Percentiles rank a stretch among this genome's conserved stretches.
Evolutionary conservation across 2,329 filamentous ascomycete species (phyloP).

Genomic region (Ophiocordyceps unilateralis): DNA sequence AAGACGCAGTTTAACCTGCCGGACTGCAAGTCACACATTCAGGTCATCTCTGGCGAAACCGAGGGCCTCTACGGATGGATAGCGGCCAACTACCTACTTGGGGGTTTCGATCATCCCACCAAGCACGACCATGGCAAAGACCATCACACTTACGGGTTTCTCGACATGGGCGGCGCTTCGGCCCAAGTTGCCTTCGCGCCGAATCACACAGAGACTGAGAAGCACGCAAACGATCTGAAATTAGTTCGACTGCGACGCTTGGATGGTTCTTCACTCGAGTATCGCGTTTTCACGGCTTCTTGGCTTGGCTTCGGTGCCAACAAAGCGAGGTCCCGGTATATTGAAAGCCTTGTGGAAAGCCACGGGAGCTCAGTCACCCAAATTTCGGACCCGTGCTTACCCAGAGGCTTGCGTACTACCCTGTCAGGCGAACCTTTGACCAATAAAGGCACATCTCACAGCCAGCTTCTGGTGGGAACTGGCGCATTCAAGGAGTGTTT

Average conservation of each 20-base stretch:
- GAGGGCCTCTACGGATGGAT: constrained; percentile 97
- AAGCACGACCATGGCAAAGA: constrained; percentile 66
- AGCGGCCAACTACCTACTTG: constrained; percentile 86
- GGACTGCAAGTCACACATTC: constrained; percentile 79
- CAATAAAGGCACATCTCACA: constrained; percentile 13
- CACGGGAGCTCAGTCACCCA: constrained; percentile 44
- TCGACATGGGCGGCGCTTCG: constrained; percentile 96
- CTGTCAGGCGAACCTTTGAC: constrained; percentile 45
- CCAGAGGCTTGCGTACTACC: constrained; percentile 56
- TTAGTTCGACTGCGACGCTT: constrained; percentile 70
- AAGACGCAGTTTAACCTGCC: constrained; percentile 71
- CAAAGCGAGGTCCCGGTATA: constrained; percentile 69
- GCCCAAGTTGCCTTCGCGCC: constrained; percentile 97
- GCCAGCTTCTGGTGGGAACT: constrained; percentile 55
- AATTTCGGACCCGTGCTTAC: constrained; percentile 81
- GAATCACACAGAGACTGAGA: constrained; percentile 75
- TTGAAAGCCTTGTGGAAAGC: constrained; percentile 56
- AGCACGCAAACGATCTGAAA: constrained; percentile 80
- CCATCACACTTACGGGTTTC: constrained; percentile 89
- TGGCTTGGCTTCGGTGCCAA: constrained; percentile 98
- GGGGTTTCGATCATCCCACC: constrained; percentile 66
- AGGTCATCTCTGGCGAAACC: constrained; percentile 89
- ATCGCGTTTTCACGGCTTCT: constrained; percentile 85
- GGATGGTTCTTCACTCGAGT: constrained; percentile 60
- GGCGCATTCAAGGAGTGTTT: constrained; percentile 79